Base-by-base conservation (phyloP, 139 green algal species). In the Chlorella sp. region DNA sequence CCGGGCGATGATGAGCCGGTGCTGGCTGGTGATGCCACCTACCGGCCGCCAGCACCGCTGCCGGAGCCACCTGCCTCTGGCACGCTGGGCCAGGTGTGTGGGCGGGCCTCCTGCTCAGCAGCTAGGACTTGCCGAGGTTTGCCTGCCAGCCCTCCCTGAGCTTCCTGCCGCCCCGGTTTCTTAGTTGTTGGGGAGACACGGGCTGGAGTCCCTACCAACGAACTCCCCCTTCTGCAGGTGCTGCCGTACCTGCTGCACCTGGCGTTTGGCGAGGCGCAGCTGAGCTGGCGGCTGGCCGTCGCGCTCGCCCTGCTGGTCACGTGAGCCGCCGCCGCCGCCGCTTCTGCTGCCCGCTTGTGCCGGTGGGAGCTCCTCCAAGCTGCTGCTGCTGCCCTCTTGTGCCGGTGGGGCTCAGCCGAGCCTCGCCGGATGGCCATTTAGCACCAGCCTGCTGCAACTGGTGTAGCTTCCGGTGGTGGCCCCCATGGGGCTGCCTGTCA, bases 181-280 rank as follows among this genome's bases (percentile, higher is more conserved):
- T n/a, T n/a, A n/a, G n/a, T n/a, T n/a, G n/a, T n/a, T n/a, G n/a
- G n/a, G n/a, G n/a, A n/a, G n/a, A n/a, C n/a, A n/a, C n/a, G n/a
- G n/a, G n/a, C n/a, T n/a, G n/a, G n/a, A n/a, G n/a, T n/a, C n/a
- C n/a, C n/a, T n/a, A n/a, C n/a, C n/a, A n/a, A n/a, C n/a, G n/a
- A n/a, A n/a, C n/a, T n/a, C n/a, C n/a, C n/a, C n/a, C n/a, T n/a
- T 3, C 22, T 43, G 11, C 46, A 85, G 51, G 81, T 98, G 41
- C 76, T 98, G 75, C 94, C 94, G 13, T 98, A 97, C 83, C 84
- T 98, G 6, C 51, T 87, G 17, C 83, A 84, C 28, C 88, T 98
- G 24, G 95, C 95, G 0, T 46, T 96, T 32, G 83, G 85, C 44
- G 92, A 98, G 67, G 56, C 75, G 28, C 85, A 93, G 58, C 82